Percentiles rank a stretch among this genome's conserved stretches.
phyloP scores from a whole-genome alignment of 2,329 filamentous ascomycete species.

The Fusarium sp. region DNA sequence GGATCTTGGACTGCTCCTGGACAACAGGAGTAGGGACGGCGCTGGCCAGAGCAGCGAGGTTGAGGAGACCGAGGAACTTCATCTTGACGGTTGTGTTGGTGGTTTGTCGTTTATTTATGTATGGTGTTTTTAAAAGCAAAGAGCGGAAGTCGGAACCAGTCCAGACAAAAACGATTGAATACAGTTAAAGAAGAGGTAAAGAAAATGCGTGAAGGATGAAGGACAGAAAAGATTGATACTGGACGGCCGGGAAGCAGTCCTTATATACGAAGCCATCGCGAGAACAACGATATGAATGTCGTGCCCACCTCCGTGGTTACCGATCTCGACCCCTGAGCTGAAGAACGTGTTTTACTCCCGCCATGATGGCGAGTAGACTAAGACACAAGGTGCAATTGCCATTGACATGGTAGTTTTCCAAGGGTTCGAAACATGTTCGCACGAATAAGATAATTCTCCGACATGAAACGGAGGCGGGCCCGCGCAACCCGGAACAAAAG shows the following conservation, averaged over 20 bases:
- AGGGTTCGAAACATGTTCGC: constrained; percentile 32
- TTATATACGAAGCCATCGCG: constrained; percentile 44
- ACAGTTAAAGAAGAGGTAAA: constrained; percentile 24
- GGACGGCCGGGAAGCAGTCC: background rate
- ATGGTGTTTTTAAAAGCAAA: constrained; percentile 8
- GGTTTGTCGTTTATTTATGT: constrained; percentile 5
- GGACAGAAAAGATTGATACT: constrained; percentile 2
- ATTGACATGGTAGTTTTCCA: constrained; percentile 3
- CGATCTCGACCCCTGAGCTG: constrained; percentile 11
- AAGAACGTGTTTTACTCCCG: constrained; percentile 2
- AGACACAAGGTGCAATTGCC: background rate
- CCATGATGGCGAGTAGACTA: too few species aligned
- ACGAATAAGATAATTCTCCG: constrained; percentile 48
- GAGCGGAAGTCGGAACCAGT: constrained; percentile 41
- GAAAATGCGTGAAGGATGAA: constrained; percentile 30
- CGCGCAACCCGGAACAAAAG: constrained; percentile 12
- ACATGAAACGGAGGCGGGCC: constrained; percentile 29
- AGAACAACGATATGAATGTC: background rate
- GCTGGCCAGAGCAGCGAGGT: constrained; percentile 50
- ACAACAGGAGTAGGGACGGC: constrained; percentile 53
- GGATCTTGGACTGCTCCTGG: constrained; percentile 46
- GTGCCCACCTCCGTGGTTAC: constrained; percentile 16
- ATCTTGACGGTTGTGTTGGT: constrained; percentile 41
- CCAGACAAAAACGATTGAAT: constrained; percentile 44
- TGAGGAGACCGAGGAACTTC: constrained; percentile 54